These are phyloP conservation scores for Sclerotinia spermophila DNA, from an alignment of 2,329 filamentous ascomycete genomes.

Conservation along the genomic window DNA sequence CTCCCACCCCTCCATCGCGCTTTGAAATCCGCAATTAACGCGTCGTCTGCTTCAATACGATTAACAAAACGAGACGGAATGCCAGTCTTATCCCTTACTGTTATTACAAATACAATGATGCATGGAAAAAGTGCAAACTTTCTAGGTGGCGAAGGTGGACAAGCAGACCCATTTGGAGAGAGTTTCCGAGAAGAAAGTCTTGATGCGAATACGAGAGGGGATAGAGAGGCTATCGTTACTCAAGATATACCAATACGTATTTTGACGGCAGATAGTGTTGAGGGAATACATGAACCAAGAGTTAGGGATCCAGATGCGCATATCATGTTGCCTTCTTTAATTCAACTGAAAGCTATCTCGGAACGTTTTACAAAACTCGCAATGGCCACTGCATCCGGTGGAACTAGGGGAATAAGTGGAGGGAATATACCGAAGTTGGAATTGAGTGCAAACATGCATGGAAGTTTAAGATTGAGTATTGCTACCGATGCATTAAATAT, in stretches of 20 bases:
- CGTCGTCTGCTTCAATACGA: conserved; percentile 76
- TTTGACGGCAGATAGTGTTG: conserved; percentile 76
- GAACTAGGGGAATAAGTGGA: conserved; percentile 25
- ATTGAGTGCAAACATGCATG: conserved; percentile 91
- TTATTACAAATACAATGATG: conserved; percentile 68
- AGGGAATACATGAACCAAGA: conserved; percentile 87
- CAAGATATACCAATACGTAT: conserved; percentile 96
- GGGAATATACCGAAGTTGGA: conserved; percentile 65
- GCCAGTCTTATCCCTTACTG: conserved; percentile 84
- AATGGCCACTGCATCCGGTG: conserved; percentile 41
- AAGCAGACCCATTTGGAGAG: conserved; percentile 46
- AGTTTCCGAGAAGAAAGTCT: conserved; percentile 48
- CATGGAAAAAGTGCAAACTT: conserved; percentile 43
- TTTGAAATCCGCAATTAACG: conserved; percentile 82
- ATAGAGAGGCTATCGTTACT: conserved; percentile 87
- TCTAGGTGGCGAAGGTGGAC: conserved; percentile 28
- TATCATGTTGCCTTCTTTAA: conserved; percentile 80
- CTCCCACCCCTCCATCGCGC: conserved; percentile 84
- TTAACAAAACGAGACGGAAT: conserved; percentile 89
- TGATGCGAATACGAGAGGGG: conserved; percentile 57
- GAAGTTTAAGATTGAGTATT: conserved; percentile 74
- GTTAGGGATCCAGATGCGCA: conserved; percentile 91
- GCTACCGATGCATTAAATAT: conserved; percentile 82
- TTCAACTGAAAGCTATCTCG: conserved; percentile 89
- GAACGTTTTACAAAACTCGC: conserved; percentile 93